Percentiles rank a stretch among this genome's conserved stretches.
These are phyloP conservation scores for Colletotrichum tabaci DNA, from an alignment of 2,329 filamentous ascomycete genomes.

Conservation along the genomic window DNA sequence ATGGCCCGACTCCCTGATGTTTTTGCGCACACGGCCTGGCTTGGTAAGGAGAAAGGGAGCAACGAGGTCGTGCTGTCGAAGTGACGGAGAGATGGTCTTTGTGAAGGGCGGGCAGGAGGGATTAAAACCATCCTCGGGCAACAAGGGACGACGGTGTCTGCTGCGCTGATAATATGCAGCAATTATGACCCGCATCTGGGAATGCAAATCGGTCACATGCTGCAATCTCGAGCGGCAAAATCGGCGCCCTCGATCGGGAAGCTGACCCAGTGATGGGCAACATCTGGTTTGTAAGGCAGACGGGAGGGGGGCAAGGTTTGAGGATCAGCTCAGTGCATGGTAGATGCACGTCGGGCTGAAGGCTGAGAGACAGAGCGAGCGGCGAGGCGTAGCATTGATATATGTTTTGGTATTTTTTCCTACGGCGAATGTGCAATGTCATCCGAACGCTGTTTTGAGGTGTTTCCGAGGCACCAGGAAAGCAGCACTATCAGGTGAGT, in stretches of 20 bases:
- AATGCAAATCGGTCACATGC: conserved; percentile 8
- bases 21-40: conserved; percentile 3
- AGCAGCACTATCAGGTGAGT: neutral
- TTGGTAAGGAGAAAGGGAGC: neutral
- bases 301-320: conserved; percentile 12
- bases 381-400: neutral
- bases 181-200: conserved; percentile 8
- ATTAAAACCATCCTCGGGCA: neutral
- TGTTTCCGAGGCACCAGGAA: neutral
- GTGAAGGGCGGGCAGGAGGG: neutral
- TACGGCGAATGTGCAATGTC: neutral
- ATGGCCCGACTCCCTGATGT: neutral
- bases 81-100: neutral
- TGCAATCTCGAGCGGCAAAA: conserved; percentile 6
- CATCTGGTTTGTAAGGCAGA: conserved; percentile 12
- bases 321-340: conserved; percentile 30
- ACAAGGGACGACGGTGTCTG: conserved; percentile 11
- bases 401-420: neutral
- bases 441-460: neutral
- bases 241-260: conserved; percentile 28
- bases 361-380: neutral
- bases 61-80: neutral
- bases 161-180: neutral
- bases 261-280: conserved; percentile 31
- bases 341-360: neutral